Evolutionary conservation across 2,329 filamentous ascomycete genomes (phyloP).

Genomic region (Massarina eburnea): DNA sequence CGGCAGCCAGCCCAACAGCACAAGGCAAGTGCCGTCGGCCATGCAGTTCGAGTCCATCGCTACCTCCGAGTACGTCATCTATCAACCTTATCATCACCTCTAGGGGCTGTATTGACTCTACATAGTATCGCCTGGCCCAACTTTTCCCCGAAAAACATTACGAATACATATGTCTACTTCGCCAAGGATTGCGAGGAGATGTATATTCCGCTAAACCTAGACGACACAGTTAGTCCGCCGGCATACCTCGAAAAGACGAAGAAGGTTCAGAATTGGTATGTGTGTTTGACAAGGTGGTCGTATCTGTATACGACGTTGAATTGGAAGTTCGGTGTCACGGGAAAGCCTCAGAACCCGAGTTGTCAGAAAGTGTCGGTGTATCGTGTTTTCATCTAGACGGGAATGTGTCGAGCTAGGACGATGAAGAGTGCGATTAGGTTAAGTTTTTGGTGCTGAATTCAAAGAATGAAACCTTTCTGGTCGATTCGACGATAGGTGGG

Average conservation of each 20-base stretch:
- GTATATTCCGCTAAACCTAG: conserved; percentile 37
- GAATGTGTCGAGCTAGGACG: neutral
- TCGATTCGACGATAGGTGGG: too few species aligned
- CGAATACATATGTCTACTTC: conserved; percentile 38
- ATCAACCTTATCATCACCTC: neutral
- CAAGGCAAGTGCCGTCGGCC: conserved; percentile 16
- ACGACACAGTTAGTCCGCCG: conserved; percentile 42
- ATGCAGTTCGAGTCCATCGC: conserved; percentile 36
- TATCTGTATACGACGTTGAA: conserved; percentile 45
- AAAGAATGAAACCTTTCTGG: too few species aligned
- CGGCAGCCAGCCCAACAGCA: conserved; percentile 1
- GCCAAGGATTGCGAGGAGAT: conserved; percentile 37
- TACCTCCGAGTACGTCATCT: conserved; percentile 30
- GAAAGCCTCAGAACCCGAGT: conserved; percentile 46
- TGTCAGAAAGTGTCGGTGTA: conserved; percentile 46
- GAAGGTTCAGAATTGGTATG: conserved; percentile 45
- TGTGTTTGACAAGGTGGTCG: conserved; percentile 42
- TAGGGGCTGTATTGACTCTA: too few species aligned
- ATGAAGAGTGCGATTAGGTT: neutral
- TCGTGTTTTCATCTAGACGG: conserved; percentile 24
- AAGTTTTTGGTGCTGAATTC: too few species aligned
- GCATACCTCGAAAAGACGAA: conserved; percentile 2
- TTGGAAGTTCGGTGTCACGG: conserved; percentile 43
- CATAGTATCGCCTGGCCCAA: conserved; percentile 40
- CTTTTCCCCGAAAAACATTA: conserved; percentile 31